phyloP scores from a whole-genome alignment of 345 rosid genomes.

The Chamaenerion angustifolium region DNA sequence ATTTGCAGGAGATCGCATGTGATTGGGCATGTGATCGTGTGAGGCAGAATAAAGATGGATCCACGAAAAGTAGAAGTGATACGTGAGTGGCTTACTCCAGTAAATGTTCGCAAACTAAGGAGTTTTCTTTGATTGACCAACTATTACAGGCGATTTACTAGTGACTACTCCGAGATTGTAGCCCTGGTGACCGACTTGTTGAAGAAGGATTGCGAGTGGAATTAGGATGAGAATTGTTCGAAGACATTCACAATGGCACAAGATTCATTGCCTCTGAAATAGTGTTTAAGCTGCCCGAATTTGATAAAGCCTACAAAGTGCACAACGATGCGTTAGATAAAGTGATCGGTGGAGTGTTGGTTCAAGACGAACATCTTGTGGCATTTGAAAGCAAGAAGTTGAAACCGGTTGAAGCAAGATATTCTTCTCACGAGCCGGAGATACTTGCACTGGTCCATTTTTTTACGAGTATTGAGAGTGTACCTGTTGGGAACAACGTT shows the following conservation, averaged over 20 bases:
- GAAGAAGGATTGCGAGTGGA: background rate
- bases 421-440: background rate
- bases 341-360: no score
- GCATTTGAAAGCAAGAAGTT: background rate
- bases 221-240: background rate
- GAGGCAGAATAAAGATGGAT: background rate
- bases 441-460: background rate
- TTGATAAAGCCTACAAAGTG: no score
- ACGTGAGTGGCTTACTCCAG: background rate
- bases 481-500: background rate
- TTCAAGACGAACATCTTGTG: background rate
- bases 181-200: background rate
- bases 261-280: background rate
- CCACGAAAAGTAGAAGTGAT: background rate
- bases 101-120: background rate
- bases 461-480: background rate
- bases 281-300: no score
- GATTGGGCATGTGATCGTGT: background rate
- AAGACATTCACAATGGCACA: background rate
- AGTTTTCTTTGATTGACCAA: background rate
- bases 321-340: no score
- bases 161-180: background rate
- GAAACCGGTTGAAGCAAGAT: background rate
- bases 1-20: no score
- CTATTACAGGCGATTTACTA: background rate